Base-by-base conservation (phyloP, 345 rosid species). In the Gossypioides kirkii region DNA sequence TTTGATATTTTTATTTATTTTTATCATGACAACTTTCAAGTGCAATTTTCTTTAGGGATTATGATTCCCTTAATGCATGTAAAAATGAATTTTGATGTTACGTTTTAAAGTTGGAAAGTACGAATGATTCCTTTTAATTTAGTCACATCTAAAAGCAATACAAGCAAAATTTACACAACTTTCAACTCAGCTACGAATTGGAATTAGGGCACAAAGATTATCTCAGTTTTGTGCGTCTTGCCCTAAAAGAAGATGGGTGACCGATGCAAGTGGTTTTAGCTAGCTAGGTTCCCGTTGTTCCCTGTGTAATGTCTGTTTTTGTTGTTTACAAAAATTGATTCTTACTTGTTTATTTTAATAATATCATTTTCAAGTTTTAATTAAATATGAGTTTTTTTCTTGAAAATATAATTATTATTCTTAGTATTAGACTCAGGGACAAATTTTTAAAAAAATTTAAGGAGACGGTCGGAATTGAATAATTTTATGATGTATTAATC, bases 51-150 rank as follows among this genome's bases (percentile, higher is more conserved):
- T 50, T 16, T 50, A 16, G 17, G 20, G 52, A 4, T 47, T 49
- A 16, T 12, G n/a, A 50, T 50, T 50, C 55, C 55, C 55, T 32
- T 52, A 52, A 52, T 52, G 61, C 61, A 56, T 23, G 32, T 56
- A 55, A 55, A 45, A 45, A 38, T 62, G 23, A 10, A 38, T 38
- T 55, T 62, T 38, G 49, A 41, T 62, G 68, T 62, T 62, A n/a
- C 25, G n/a, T 3, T 62, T 38, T 8, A 68, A 67, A 68, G 32
- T 28, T 47, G 18, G 18, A 3, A 47, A 68, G 23, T 47, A 47
- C 36, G 49, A 47, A 26, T 68, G 1, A 47, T 49, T 68, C 17
- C 71, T 26, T 43, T 11, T 12, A 22, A 2, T 45, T 65, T 64
- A 11, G 52, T 9, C 17, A 20, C 25, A 62, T 62, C 16, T 38